Percentiles rank a stretch among this genome's conserved stretches.
phyloP scores from a whole-genome alignment of 177 flowering plant genomes.

The Telopea speciosissima region DNA sequence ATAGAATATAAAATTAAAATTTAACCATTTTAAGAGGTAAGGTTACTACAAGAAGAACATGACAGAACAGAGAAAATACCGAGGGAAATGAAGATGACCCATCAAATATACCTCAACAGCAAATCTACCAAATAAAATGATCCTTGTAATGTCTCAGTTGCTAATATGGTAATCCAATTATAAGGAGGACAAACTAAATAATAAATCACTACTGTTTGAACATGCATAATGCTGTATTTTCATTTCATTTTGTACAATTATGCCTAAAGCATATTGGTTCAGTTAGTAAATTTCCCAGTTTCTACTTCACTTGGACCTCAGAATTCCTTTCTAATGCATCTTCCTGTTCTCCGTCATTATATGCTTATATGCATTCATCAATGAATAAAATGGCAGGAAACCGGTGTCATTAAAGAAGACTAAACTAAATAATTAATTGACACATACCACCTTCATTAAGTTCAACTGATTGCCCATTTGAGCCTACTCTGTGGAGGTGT shows the following conservation, averaged over 20 bases:
- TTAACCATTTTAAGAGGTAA: not conserved
- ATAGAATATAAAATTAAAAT: not conserved
- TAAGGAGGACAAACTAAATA: not conserved
- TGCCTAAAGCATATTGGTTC: not conserved
- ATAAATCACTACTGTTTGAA: not conserved
- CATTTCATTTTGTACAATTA: not conserved
- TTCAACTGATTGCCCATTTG: constrained; percentile 24
- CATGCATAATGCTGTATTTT: not conserved
- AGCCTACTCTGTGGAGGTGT: constrained; percentile 17
- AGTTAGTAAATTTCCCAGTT: not conserved
- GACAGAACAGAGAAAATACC: no score
- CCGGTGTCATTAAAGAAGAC: not conserved
- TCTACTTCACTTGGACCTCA: not conserved
- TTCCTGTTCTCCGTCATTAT: not conserved
- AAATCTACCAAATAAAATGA: not conserved
- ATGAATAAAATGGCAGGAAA: no score
- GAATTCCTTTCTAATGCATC: not conserved
- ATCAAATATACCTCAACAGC: not conserved
- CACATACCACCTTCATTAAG: constrained; percentile 27
- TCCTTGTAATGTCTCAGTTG: no score
- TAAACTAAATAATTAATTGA: not conserved
- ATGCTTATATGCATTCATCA: not conserved
- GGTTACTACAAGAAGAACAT: no score
- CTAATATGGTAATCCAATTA: not conserved
- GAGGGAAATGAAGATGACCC: no score